These are phyloP conservation scores for Malassezia arunalokei DNA, from an alignment of 1,284 basidiomycete genomes.

Conservation along the genomic window DNA sequence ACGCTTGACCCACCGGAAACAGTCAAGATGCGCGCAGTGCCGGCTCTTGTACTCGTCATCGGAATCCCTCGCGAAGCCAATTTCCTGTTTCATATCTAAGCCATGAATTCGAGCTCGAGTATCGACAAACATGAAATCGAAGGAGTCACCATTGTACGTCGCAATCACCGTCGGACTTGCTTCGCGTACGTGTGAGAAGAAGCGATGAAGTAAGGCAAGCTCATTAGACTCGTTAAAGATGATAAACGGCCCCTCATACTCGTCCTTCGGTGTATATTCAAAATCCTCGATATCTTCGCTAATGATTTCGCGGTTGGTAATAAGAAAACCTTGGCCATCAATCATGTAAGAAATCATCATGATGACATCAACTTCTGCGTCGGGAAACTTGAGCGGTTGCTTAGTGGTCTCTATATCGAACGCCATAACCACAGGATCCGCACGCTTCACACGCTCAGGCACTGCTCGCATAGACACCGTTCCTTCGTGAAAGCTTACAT, in stretches of 20 bases:
- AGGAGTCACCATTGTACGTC: constrained; percentile 98
- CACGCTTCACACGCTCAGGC: constrained; percentile 82
- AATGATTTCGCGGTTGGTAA: constrained; percentile 95
- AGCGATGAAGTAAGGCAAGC: constrained; percentile 57
- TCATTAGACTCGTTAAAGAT: constrained; percentile 93
- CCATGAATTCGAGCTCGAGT: constrained; percentile 75
- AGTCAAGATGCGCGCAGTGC: constrained; percentile 95
- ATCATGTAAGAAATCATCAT: constrained; percentile 99
- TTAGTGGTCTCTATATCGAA: constrained; percentile 99
- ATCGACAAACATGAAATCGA: constrained; percentile 97
- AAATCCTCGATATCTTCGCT: constrained; percentile 96
- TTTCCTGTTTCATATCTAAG: constrained; percentile 92
- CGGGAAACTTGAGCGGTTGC: constrained; percentile 94
- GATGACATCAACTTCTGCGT: constrained; percentile 86
- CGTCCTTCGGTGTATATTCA: constrained; percentile 95
- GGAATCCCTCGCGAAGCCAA: constrained; percentile 75
- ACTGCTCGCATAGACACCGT: constrained; percentile 65
- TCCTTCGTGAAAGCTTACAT: constrained; percentile 65
- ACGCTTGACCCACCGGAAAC: constrained; percentile 98
- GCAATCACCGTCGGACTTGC: constrained; percentile 92
- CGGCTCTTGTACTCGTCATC: constrained; percentile 94
- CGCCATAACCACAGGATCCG: constrained; percentile 97
- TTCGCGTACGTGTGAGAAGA: constrained; percentile 86
- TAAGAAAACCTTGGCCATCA: constrained; percentile 89
- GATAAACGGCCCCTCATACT: constrained; percentile 92